Evolutionary conservation across 805 yeast species (phyloP), one percentile per base, ranked within the genome.

Genomic region (Tetrapisispora arboricola): DNA sequence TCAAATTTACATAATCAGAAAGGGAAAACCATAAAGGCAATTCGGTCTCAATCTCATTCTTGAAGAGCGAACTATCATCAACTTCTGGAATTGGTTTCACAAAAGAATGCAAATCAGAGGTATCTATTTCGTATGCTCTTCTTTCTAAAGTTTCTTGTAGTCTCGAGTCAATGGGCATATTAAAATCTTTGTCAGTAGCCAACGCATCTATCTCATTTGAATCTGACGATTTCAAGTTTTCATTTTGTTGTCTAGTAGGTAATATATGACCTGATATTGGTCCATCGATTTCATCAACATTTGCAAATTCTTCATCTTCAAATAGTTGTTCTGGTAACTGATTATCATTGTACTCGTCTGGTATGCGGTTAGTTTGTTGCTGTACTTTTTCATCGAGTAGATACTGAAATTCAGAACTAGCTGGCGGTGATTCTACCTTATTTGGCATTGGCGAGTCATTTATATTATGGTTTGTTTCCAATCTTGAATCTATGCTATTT

Each of bases 11-110:
- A 34, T 49, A 57, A 41, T 66, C 70, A 4, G 57, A 47, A 1
- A 52, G 31, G 2, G 64, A 50, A 46, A 71, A 73, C 78, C 78
- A 73, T 28, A 70, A 68, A 9, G 66, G 63, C 13, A 73, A 38
- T 46, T 77, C 82, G 1, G 56, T 55, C 12, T 45, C 44, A 15
- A 73, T 53, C 1, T 53, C 43, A 11, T 64, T 60, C 1, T 53
- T 49, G 38, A 72, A 75, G 4, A 54, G 36, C 43, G 64, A 66
- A 3, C 59, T 52, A 59, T 72, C 78, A 6, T 66, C 58, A 6
- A 77, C 53, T 21, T 63, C 65, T 0, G 78, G 75, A 40, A 58
- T 61, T 13, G 66, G 54, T 1, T 58, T 43, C 7, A 34, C 41
- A 17, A 40, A 40, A 11, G 49, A 11, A 18, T 30, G 15, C 13